Evolutionary conservation across 768 basidiomycete genomes (phyloP).

Genomic region (Rhodosporidiobolus sp.): DNA sequence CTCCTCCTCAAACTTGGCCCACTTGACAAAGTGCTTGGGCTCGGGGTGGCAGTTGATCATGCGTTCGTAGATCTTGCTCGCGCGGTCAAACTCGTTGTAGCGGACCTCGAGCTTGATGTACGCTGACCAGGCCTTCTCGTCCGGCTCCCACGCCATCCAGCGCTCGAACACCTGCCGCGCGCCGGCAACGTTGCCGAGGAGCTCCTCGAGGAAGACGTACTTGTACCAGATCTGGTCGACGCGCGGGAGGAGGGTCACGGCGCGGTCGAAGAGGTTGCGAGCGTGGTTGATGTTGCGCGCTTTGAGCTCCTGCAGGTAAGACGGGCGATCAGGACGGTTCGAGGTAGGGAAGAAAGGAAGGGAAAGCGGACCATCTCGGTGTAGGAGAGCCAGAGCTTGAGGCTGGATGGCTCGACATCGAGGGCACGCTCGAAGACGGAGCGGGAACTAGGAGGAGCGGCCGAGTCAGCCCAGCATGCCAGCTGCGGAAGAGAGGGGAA

Average conservation of each 20-base stretch:
- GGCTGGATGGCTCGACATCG: slow-evolving; percentile 85
- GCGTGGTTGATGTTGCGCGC: slow-evolving; percentile 96
- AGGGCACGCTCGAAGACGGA: slow-evolving; percentile 95
- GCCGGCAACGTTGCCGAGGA: slow-evolving; percentile 91
- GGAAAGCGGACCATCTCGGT: slow-evolving; percentile 67
- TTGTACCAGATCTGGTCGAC: slow-evolving; percentile 99
- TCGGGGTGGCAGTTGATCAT: slow-evolving; percentile 66
- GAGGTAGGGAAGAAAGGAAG: not conserved
- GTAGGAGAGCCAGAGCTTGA: slow-evolving; percentile 90
- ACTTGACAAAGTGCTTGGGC: slow-evolving; percentile 64
- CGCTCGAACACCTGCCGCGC: slow-evolving; percentile 97
- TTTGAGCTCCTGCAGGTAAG: slow-evolving; percentile 68
- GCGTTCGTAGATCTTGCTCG: slow-evolving; percentile 86
- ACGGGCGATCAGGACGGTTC: not conserved
- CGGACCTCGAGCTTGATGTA: slow-evolving; percentile 97
- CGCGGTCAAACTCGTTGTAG: slow-evolving; percentile 85
- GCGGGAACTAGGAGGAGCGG: slow-evolving; percentile 56
- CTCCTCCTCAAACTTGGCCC: slow-evolving; percentile 64
- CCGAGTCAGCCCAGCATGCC: not conserved
- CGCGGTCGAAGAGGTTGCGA: slow-evolving; percentile 93
- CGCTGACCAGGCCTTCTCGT: slow-evolving; percentile 99
- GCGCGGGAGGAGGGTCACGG: slow-evolving; percentile 91
- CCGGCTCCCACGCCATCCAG: slow-evolving; percentile 99
- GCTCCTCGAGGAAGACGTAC: slow-evolving; percentile 96
- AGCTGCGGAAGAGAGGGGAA: not conserved